Evolutionary conservation across 176 grass and related monocot species (phyloP).

Genomic region (Saccharum officinarum): DNA sequence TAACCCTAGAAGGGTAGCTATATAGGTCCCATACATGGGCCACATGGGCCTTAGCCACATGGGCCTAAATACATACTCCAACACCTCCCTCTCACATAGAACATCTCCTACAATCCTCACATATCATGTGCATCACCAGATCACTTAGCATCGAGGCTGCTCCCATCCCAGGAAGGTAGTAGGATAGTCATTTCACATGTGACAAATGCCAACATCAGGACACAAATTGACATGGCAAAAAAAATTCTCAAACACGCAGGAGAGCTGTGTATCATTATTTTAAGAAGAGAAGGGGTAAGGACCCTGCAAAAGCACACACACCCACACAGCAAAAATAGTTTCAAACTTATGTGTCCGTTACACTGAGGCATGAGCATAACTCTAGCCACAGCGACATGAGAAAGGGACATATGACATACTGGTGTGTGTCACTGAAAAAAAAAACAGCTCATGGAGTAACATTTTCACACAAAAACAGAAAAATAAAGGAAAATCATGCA

Average conservation of each 20-base stretch:
- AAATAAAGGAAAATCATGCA: slow-evolving; percentile 37
- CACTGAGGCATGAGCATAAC: not conserved
- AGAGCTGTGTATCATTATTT: not conserved
- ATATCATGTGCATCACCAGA: not conserved
- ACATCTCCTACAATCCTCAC: not conserved
- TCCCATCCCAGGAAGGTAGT: not conserved
- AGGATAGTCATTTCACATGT: not conserved
- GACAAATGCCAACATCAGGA: not conserved
- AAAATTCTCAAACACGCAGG: not conserved
- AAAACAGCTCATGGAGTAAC: not conserved
- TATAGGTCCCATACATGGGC: no score
- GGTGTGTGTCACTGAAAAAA: not conserved
- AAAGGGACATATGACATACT: not conserved
- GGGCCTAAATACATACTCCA: no score
- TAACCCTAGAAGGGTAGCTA: no score
- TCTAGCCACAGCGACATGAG: not conserved
- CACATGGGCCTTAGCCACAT: no score
- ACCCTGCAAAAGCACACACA: not conserved
- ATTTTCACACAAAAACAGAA: not conserved
- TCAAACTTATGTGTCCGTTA: not conserved
- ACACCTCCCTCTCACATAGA: not conserved
- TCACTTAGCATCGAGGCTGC: not conserved
- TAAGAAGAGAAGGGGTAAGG: not conserved
- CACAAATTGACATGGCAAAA: not conserved
- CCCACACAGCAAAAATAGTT: not conserved